Evolutionary conservation across 257 asterid species (phyloP), one percentile per base, ranked within the genome.

Genomic region (Oldenlandia corymbosa): DNA sequence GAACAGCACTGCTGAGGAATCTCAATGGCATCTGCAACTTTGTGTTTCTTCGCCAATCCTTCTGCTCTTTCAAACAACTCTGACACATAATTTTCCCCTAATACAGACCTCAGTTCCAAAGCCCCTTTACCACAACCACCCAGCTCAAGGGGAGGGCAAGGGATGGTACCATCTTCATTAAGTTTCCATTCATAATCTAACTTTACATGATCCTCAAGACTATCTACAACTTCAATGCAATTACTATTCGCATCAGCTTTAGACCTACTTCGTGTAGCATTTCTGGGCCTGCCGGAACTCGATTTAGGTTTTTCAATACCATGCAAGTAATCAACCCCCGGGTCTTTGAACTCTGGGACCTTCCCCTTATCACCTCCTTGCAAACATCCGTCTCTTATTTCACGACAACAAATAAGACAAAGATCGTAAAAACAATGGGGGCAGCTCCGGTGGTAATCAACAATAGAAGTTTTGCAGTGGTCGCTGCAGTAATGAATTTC

Each of bases 391-490:
- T 66, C 79, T 54, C 95, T 82, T 42, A 92, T 73, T 79, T 92
- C 99, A 66, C 54, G 81, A 70, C 89, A 92, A 71, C 99, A 92
- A 52, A 74, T 71, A 59, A 89, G 84, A 73, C 99, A 92, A 62
- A 92, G 82, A 62, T 89, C 91, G 77, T 79, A 92, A 60, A 83
- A 69, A 68, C 99, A 92, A 28, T 12, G 64, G 24, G 80, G 76
- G 73, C 97, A 89, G 84, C 87, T 92, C 61, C 94, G 76, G 65
- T 88, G 90, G 49, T 78, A 76, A 70, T 91, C 96, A 79, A 67
- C 71, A 65, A 91, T 84, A 10, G 88, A 80, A 30, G 95, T 86
- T 69, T 67, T 81, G 69, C 97, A 91, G 73, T 83, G 78, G 86
- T 85, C 78, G 50, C 97, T 90, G 90, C 84, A 82, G 90, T 12